These are phyloP conservation scores for Exophiala dermatitidis DNA, from an alignment of 2,329 filamentous ascomycete species.

Conservation along the genomic window DNA sequence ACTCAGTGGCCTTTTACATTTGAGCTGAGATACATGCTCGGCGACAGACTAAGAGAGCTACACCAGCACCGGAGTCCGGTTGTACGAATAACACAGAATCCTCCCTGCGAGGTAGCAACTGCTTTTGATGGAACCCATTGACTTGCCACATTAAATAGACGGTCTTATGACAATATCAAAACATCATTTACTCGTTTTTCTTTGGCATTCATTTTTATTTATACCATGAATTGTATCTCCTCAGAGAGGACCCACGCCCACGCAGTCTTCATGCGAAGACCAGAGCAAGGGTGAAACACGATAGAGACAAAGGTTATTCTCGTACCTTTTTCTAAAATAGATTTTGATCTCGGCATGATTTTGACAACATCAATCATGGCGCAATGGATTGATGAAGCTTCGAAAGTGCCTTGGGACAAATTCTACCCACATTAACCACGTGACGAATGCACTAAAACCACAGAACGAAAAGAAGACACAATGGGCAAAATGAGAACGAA, in stretches of 20 bases:
- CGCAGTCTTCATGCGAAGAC: not conserved
- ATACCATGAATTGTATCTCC: slow-evolving; percentile 13
- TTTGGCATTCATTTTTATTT: not conserved
- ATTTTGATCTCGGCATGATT: slow-evolving; percentile 51
- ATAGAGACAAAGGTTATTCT: slow-evolving; percentile 1
- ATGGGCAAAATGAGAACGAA: not conserved
- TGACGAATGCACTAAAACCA: not conserved
- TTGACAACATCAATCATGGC: slow-evolving; percentile 26
- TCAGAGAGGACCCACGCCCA: slow-evolving; percentile 17
- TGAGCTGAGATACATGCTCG: too few relatives aligned
- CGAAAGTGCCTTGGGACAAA: slow-evolving; percentile 19
- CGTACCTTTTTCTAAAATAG: not conserved
- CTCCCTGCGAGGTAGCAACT: too few relatives aligned
- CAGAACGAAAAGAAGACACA: too few relatives aligned
- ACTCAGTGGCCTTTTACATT: too few relatives aligned
- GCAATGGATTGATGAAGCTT: slow-evolving; percentile 25
- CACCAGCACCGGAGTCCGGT: too few relatives aligned
- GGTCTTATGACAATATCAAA: too few relatives aligned
- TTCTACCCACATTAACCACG: not conserved
- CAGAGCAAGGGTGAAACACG: slow-evolving; percentile 8
- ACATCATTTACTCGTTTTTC: too few relatives aligned
- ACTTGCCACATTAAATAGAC: too few relatives aligned
- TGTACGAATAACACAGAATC: too few relatives aligned
- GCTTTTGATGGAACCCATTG: too few relatives aligned
- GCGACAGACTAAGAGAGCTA: too few relatives aligned